Conservation (phyloP, 208 protist genomes). For the Trichomonas tenax region DNA sequence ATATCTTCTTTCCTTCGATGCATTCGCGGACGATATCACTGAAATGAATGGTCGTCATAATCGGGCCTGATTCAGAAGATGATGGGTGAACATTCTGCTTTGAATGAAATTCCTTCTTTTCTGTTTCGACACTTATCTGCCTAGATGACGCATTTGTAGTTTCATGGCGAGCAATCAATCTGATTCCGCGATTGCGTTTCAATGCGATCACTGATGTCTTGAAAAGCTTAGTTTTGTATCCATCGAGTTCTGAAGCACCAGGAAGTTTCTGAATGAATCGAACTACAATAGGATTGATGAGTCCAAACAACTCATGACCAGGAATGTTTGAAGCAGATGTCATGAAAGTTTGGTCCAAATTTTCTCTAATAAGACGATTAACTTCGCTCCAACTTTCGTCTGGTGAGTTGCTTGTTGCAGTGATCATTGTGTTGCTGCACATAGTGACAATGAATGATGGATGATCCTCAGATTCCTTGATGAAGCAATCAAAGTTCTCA, state of each 20-base stretch:
- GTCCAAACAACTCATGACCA: background rate
- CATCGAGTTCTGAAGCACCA: too few relatives aligned
- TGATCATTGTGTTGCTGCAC: background rate
- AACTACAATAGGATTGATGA: background rate
- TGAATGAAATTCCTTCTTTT: background rate
- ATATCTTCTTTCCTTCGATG: background rate
- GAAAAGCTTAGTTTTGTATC: background rate
- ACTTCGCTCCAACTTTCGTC: background rate
- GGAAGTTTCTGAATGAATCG: background rate
- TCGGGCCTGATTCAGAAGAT: background rate
- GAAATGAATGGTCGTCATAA: background rate
- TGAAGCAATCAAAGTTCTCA: background rate
- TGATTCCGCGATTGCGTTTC: background rate
- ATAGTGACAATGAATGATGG: background rate
- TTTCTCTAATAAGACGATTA: too few relatives aligned
- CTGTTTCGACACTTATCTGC: background rate
- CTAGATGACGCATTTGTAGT: background rate
- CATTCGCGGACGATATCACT: background rate
- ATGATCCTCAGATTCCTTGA: background rate
- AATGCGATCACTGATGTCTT: background rate
- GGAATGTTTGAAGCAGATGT: too few relatives aligned
- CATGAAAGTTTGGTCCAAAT: too few relatives aligned
- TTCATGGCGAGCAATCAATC: background rate
- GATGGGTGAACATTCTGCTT: too few relatives aligned
- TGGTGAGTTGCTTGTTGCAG: background rate